Evolutionary conservation across 1,284 basidiomycete genomes (phyloP), one percentile per base, ranked within the genome.

Genomic region (Fomitiporia mediterranea): DNA sequence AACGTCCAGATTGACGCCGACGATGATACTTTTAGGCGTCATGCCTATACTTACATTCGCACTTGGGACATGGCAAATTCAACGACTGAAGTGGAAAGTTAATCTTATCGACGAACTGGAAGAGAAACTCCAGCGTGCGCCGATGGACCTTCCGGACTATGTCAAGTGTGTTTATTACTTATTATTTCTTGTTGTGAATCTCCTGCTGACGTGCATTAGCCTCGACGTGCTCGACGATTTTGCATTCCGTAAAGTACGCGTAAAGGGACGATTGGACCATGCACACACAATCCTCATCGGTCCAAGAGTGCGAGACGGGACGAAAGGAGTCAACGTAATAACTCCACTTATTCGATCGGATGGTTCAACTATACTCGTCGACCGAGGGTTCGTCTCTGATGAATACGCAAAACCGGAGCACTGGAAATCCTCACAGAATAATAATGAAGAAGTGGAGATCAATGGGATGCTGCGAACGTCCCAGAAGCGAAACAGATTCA

Each of bases 21-120:
- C 86, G 3, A 86, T 93, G 68, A 61, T 94, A 17, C 71, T 96
- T 9, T 77, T 97, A 51, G 91, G 90, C 23, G 79, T 90, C 63
- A 90, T 98, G 59, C 96, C 96, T 0, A 73, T 98, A 60, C 84
- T 97, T 64, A 94, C 94, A 0, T 93, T 95, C 62, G 88, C 79
- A n/a, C 77, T 99, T 57, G 96, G 96, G 19, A 85, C 87, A 34
- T 99, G 96, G 97, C 96, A 99, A 67, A 73, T 91, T 35, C 81
- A 92, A 65, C 81, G 97, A 39, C 78, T 99, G 42, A 83, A 92
- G 68, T 99, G 97, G 97, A 99, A 99, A 72, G 76, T 98, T 30
- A 81, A 83, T 51, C 78, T 99, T 58, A 98, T 99, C 62, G 92
- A 98, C 62, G 93, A 98, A 67, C 78, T 99, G 42, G 91, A 98